Evolutionary conservation across 768 basidiomycete genomes (phyloP).

Genomic region (Cyclocybe cylindracea): DNA sequence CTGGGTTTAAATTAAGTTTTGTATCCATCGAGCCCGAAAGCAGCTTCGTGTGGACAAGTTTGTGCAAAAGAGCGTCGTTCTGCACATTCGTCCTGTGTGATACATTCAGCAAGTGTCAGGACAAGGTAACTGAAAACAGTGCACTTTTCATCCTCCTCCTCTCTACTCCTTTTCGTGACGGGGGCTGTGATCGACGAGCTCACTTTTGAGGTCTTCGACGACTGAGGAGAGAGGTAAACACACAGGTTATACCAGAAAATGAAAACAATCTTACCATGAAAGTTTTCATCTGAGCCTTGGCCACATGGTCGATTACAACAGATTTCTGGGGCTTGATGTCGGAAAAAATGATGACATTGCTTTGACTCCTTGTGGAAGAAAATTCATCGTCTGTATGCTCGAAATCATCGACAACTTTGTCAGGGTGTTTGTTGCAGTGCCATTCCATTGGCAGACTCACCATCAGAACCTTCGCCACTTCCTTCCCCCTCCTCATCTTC

Average conservation of each 20-base stretch:
- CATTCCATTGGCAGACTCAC: slow-evolving; percentile 7
- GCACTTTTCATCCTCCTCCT: slow-evolving; percentile 59
- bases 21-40: slow-evolving; percentile 72
- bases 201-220: slow-evolving; percentile 73
- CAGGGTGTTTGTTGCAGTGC: not conserved
- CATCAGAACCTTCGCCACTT: slow-evolving; percentile 11
- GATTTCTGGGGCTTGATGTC: slow-evolving; percentile 20
- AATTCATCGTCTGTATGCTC: slow-evolving; percentile 50
- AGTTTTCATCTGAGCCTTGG: slow-evolving; percentile 54
- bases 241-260: not conserved
- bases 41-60: slow-evolving; percentile 76
- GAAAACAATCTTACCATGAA: slow-evolving; percentile 66
- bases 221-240: slow-evolving; percentile 41
- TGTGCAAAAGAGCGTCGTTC: slow-evolving; percentile 79
- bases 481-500: too few species aligned
- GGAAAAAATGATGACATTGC: slow-evolving; percentile 59
- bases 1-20: slow-evolving; percentile 62
- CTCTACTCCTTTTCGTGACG: slow-evolving; percentile 25
- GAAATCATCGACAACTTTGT: slow-evolving; percentile 18
- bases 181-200: slow-evolving; percentile 26
- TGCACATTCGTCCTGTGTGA: slow-evolving; percentile 65
- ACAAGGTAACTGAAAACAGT: not conserved
- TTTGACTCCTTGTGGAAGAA: slow-evolving; percentile 28
- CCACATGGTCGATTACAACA: slow-evolving; percentile 14
- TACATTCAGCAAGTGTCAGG: not conserved